Percentiles rank a stretch among this genome's conserved stretches.
Conservation (phyloP, 1,284 basidiomycete species). For the Microbotryum silenes-acaulis region DNA sequence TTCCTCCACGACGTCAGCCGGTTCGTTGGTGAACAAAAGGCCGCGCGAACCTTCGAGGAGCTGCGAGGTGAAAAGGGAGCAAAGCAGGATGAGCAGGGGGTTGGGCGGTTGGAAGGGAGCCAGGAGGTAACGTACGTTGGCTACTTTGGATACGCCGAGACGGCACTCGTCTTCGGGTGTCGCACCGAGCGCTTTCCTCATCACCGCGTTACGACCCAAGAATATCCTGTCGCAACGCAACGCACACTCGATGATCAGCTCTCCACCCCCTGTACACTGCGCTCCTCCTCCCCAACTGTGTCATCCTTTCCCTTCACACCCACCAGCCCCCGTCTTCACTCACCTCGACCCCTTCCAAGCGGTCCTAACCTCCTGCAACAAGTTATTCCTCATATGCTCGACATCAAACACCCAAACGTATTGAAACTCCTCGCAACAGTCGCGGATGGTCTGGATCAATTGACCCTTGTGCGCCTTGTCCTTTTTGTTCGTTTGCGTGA, state of each 20-base stretch:
- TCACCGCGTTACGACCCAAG: conserved; percentile 84
- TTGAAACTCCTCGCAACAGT: conserved; percentile 72
- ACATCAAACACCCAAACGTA: conserved; percentile 95
- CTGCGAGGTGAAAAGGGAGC: conserved; percentile 43
- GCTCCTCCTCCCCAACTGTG: too few species aligned
- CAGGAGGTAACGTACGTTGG: conserved; percentile 53
- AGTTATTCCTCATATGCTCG: conserved; percentile 88
- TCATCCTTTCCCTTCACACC: background rate
- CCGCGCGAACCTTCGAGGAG: conserved; percentile 90
- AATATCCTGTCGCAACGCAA: conserved; percentile 55
- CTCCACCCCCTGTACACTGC: background rate
- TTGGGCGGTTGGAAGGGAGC: background rate
- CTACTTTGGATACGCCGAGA: conserved; percentile 68
- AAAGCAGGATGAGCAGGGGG: background rate
- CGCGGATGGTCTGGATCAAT: conserved; percentile 74
- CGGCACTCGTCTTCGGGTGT: conserved; percentile 80
- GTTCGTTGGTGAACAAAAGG: conserved; percentile 80
- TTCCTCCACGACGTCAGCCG: conserved; percentile 77
- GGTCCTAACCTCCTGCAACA: conserved; percentile 84
- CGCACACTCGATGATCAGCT: background rate
- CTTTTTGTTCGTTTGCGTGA: conserved; percentile 51
- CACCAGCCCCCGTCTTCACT: background rate
- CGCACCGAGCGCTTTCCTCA: conserved; percentile 91
- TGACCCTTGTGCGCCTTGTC: conserved; percentile 64
- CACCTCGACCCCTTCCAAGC: conserved; percentile 68